Percentiles rank a stretch among this genome's conserved stretches.
Conservation (phyloP, 2,329 filamentous ascomycete genomes). For the Epichloe typhina region DNA sequence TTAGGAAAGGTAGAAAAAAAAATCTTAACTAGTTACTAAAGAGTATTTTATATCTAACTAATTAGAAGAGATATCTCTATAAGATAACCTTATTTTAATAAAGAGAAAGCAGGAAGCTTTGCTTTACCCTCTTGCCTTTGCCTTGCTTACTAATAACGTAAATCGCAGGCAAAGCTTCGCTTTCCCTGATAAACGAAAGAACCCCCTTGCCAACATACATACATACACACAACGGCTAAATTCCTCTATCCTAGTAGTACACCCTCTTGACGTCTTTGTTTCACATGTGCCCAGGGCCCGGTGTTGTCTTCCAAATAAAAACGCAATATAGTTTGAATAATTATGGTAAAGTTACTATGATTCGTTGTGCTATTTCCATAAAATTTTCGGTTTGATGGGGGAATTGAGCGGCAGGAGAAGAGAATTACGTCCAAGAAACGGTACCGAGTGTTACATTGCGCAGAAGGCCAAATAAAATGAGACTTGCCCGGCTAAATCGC, state of each 20-base stretch:
- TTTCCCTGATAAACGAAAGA: background rate
- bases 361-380: background rate
- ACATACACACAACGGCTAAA: background rate
- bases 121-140: too few relatives aligned
- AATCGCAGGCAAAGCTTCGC: too few relatives aligned
- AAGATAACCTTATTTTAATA: too few relatives aligned
- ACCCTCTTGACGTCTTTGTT: too few relatives aligned
- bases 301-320: background rate
- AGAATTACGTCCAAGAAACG: background rate
- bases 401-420: background rate
- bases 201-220: background rate
- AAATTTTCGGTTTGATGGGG: background rate
- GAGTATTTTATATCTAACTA: too few relatives aligned
- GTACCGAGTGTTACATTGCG: background rate
- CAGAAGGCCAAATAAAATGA: background rate
- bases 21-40: too few relatives aligned
- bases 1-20: too few relatives aligned
- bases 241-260: too few relatives aligned
- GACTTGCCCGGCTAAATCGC: background rate
- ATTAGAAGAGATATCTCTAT: too few relatives aligned
- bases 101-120: too few relatives aligned
- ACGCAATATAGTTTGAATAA: background rate
- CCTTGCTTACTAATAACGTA: too few relatives aligned
- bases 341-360: background rate
- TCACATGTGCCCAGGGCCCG: background rate